Base-by-base conservation (phyloP, 1,284 basidiomycete genomes). In the Erythrobasidium hasegawianum region DNA sequence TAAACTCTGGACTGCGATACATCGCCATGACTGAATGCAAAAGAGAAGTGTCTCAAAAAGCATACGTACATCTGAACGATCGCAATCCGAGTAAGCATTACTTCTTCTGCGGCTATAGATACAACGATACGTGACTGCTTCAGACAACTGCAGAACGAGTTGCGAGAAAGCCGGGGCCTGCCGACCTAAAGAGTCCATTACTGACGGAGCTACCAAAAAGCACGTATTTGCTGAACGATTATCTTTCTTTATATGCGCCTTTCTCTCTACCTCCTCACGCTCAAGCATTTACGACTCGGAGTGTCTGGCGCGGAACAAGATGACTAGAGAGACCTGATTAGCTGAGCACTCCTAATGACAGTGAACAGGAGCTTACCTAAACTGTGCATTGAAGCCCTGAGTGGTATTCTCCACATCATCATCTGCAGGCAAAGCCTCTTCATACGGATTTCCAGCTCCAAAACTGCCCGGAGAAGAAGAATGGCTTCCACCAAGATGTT, bases 1-100 rank as follows among this genome's bases (percentile, higher is more conserved):
- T 65, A 22, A 65, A 65, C 40, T 65, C 62, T 16, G 56, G 55
- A 33, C 43, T 50, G 62, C 62, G 62, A 41, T 57, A 65, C 43
- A 47, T 47, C 4, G 33, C 33, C 33, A 33, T 33, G 33, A 33
- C 33, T 33, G 33, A 33, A 33, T 33, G 33, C 33, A 11, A 33
- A 33, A n/a, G n/a, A n/a, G n/a, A n/a, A n/a, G n/a, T n/a, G n/a
- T n/a, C n/a, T n/a, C n/a, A n/a, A n/a, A n/a, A n/a, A n/a, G n/a
- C n/a, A n/a, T n/a, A n/a, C n/a, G n/a, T n/a, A n/a, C n/a, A n/a
- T n/a, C n/a, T n/a, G n/a, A n/a, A n/a, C n/a, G n/a, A n/a, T n/a
- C n/a, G n/a, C n/a, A n/a, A n/a, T n/a, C n/a, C n/a, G n/a, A n/a
- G 33, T 33, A 33, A 33, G 33, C 33, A 33, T 33, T 33, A 33